phyloP scores from a whole-genome alignment of 2,329 filamentous ascomycete genomes.

The Pseudogymnoascus sp. region DNA sequence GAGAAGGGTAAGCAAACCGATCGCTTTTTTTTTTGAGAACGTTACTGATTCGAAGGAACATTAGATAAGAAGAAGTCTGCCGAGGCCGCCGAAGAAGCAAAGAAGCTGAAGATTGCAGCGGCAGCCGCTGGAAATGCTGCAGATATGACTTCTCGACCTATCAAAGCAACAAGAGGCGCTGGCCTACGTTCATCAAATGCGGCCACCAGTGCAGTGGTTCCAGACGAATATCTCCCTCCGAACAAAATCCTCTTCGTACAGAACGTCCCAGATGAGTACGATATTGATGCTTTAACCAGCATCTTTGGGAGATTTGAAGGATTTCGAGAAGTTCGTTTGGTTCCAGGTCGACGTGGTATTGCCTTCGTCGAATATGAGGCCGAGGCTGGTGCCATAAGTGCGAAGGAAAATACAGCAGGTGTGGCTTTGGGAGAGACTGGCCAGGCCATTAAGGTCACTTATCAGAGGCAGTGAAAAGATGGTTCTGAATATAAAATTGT shows the following conservation, averaged over 20 bases:
- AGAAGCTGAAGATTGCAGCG: slow-evolving; percentile 59
- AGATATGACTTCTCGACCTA: slow-evolving; percentile 45
- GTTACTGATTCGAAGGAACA: slow-evolving; percentile 7
- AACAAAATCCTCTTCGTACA: slow-evolving; percentile 96
- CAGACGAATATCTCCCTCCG: slow-evolving; percentile 95
- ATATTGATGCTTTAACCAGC: slow-evolving; percentile 66
- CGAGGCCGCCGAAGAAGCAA: slow-evolving; percentile 70
- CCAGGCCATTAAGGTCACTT: slow-evolving; percentile 87
- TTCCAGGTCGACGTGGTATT: slow-evolving; percentile 78
- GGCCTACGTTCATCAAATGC: slow-evolving; percentile 71
- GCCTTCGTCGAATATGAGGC: slow-evolving; percentile 95
- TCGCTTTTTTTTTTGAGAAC: background rate
- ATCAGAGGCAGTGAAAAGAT: slow-evolving; percentile 66
- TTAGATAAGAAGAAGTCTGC: slow-evolving; percentile 69
- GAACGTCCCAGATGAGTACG: slow-evolving; percentile 81
- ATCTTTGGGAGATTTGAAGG: slow-evolving; percentile 88
- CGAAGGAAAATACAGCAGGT: slow-evolving; percentile 86
- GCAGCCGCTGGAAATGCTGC: slow-evolving; percentile 34
- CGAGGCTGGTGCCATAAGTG: slow-evolving; percentile 80
- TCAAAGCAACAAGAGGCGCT: slow-evolving; percentile 61
- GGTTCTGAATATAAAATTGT: background rate
- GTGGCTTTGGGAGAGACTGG: slow-evolving; percentile 68
- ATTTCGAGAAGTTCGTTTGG: slow-evolving; percentile 84
- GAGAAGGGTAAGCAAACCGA: slow-evolving; percentile 65
- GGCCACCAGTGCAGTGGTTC: slow-evolving; percentile 63